A percentile compares a stretch with the other conserved stretches of the same genome.
phyloP scores from a whole-genome alignment of 352 stramenopile genomes.

The Phytophthora palmivora region DNA sequence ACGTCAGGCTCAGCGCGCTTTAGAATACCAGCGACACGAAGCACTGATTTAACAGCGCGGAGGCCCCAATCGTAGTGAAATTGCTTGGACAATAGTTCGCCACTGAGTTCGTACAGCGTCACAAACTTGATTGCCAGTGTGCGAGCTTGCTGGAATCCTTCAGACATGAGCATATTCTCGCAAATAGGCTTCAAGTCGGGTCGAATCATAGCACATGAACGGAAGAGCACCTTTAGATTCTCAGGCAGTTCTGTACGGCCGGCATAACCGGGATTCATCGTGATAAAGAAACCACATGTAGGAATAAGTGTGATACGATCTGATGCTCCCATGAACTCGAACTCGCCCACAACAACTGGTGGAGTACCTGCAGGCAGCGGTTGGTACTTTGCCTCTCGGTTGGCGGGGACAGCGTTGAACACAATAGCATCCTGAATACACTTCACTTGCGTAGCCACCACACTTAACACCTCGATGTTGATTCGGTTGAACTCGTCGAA shows the following conservation, averaged over 20 bases:
- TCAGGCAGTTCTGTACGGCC: conserved; percentile 88
- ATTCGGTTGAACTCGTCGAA: conserved; percentile 92
- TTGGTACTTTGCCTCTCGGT: conserved; percentile 96
- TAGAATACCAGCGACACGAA: conserved; percentile 87
- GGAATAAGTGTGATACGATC: conserved; percentile 89
- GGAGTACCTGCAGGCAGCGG: conserved; percentile 93
- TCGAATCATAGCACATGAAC: conserved; percentile 94
- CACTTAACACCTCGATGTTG: conserved; percentile 89
- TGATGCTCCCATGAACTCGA: conserved; percentile 89
- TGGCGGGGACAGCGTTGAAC: conserved; percentile 91
- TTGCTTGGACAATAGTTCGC: conserved; percentile 88
- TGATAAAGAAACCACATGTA: conserved; percentile 95
- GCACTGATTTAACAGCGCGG: conserved; percentile 89
- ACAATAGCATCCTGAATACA: conserved; percentile 89
- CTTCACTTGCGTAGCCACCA: conserved; percentile 88
- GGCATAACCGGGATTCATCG: conserved; percentile 95
- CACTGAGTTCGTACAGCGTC: conserved; percentile 89
- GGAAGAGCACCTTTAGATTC: conserved; percentile 93
- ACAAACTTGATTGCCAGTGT: conserved; percentile 94
- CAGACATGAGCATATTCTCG: conserved; percentile 92
- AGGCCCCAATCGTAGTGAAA: conserved; percentile 93
- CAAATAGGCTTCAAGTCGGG: conserved; percentile 93
- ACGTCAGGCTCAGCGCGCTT: conserved; percentile 85
- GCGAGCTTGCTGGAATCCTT: conserved; percentile 88
- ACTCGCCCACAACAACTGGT: conserved; percentile 87